Conservation (phyloP, 805 yeast genomes). For the Kregervanrija fluxuum region DNA sequence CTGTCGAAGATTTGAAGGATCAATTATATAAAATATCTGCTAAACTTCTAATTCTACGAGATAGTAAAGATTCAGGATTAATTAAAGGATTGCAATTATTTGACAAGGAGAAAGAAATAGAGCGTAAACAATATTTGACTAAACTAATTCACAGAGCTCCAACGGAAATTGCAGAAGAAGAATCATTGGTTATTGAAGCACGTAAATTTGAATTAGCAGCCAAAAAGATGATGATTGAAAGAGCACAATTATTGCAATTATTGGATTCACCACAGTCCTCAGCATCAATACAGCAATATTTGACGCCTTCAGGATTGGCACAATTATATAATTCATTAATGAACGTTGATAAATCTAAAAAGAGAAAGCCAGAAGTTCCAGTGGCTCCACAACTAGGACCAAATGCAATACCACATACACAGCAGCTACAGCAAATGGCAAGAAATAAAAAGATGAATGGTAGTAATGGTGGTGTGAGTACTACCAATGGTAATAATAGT, state of each 20-base stretch:
- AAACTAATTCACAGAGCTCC: constrained; percentile 78
- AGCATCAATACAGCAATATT: constrained; percentile 66
- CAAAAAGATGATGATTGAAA: constrained; percentile 75
- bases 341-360: constrained; percentile 56
- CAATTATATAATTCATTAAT: constrained; percentile 77
- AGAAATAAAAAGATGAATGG: too few species aligned
- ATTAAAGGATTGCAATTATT: constrained; percentile 57
- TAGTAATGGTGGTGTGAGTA: constrained; percentile 3
- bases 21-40: constrained; percentile 69
- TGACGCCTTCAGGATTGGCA: constrained; percentile 82
- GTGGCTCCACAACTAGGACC: constrained; percentile 52
- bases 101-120: constrained; percentile 63
- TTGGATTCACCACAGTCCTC: constrained; percentile 84
- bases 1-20: constrained; percentile 75
- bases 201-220: constrained; percentile 88
- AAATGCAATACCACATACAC: constrained; percentile 45
- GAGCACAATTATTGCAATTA: constrained; percentile 68
- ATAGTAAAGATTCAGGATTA: constrained; percentile 37
- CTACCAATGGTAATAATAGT: constrained; percentile 9
- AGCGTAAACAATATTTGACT: constrained; percentile 74
- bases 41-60: constrained; percentile 35
- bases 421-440: constrained; percentile 19
- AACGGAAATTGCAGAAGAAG: constrained; percentile 97
- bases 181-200: constrained; percentile 87
- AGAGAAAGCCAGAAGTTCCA: constrained; percentile 44